Base-by-base conservation (phyloP, 2,329 filamentous ascomycete species). In the Trichophyton schoenleinii region DNA sequence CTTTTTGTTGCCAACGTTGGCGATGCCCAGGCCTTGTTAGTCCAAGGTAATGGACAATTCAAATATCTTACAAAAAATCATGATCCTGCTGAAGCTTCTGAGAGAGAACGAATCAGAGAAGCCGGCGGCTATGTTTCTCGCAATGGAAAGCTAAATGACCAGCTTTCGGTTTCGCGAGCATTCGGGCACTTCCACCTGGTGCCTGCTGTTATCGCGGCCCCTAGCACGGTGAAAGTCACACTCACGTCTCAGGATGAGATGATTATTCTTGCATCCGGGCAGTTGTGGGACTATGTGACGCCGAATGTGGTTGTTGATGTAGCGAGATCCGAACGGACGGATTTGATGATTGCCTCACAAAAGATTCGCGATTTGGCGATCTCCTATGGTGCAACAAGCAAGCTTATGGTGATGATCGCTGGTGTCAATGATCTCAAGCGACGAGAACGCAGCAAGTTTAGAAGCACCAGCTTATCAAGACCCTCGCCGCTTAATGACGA, bases 401-500 rank as follows among this genome's bases (percentile, higher is more conserved):
- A 99, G 77, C 89, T 97, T 65, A 97, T 97, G 91, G 90, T 99
- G 52, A 97, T 97, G 92, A 89, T 99, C 79, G 86, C 99, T 60
- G 92, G 91, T 61, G 88, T 99, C 42, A 87, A 88, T 61, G 91
- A 97, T 70, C 78, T 99, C 60, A 92, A 95, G 75, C 88, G 89
- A 70, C 84, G 90, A 62, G 88, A 95, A 71, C 83, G 88, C 65
- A 88, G 87, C 60, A 73, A 86, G 75, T 77, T 88, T 72, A 83
- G 89, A 61, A 89, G 89, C 46, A 85, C 91, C 68, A 95, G 88
- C 75, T 87, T 95, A 81, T 90, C 89, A 13, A 83, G 95, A 74
- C 88, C 89, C 0, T 87, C 88, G 20, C 83, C 87, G 3, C 81
- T 89, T 22, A 82, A 91, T 15, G 82, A 80, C 46, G 78, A 79